Base-by-base conservation (phyloP, 2,329 filamentous ascomycete genomes). In the Colletotrichum sojae region DNA sequence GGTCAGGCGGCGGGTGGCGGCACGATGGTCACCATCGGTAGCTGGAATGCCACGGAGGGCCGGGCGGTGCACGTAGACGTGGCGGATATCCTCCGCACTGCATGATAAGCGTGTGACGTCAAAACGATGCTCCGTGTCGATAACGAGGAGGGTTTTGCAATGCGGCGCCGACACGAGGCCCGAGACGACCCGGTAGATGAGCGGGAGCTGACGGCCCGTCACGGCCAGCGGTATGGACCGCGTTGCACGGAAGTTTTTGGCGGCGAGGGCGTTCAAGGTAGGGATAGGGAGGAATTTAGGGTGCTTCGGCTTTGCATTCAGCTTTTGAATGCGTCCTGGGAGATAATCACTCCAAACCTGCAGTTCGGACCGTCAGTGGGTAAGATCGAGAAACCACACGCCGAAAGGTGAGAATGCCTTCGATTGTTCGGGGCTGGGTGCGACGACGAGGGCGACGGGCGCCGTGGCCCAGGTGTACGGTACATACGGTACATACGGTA, bases 91-190 rank as follows among this genome's bases (percentile, higher is more conserved):
- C 0, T 76, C 69, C 8, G 71, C 67, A 49, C 67, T 63, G 73
- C 75, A 85, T 58, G 71, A 71, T 8, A 89, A 78, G 2, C 83
- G 80, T 6, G 83, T 84, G 2, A 83, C 78, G 67, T 90, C 87
- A 71, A 91, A 91, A 9, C 83, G 82, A 9, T 80, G 80, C 53
- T 89, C 86, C 2, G 85, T 75, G 72, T 91, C 89, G 55, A 91
- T 74, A 6, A 91, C 72, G 0, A 87, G 79, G 8, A 91, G 75
- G 6, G 86, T 79, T 73, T 87, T 85, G 39, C 74, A 72, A 58
- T 84, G 78, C 10, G 86, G 85, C 5, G 82, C 71, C 0, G 82
- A 77, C n/a, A 90, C 78, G 45, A 90, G 80, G 2, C 80, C 81
- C 4, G 85, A 85, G 25, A 89, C 76, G 4, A 91, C 77, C 61